phyloP scores from a whole-genome alignment of 192 early-diverging fungal species.

The Coemansia sp. region DNA sequence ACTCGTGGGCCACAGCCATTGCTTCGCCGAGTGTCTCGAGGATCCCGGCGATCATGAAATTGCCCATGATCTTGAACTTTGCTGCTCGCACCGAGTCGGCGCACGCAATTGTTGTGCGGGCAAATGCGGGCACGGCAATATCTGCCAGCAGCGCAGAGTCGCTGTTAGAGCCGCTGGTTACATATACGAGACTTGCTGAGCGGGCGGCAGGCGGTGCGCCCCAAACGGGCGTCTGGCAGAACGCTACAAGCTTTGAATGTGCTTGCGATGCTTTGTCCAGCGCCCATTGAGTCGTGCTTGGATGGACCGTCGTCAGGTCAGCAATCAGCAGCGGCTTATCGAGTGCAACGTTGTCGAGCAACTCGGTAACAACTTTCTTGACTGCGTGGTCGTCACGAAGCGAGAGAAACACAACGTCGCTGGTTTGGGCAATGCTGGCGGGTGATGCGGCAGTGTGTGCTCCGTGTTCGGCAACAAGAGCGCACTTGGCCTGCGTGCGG shows the following conservation, averaged over 20 bases:
- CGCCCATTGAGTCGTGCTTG: constrained; percentile 33
- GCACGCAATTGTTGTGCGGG: constrained; percentile 53
- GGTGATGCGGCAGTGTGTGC: constrained; percentile 41
- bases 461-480: constrained; percentile 34
- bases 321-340: constrained; percentile 49
- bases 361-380: constrained; percentile 37
- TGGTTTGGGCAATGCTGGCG: constrained; percentile 33
- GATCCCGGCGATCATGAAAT: constrained; percentile 61
- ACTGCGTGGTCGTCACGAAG: constrained; percentile 64
- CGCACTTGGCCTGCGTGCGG: constrained; percentile 57
- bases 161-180: constrained; percentile 42
- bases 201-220: constrained; percentile 57
- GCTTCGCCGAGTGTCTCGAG: constrained; percentile 67
- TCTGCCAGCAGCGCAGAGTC: neutral
- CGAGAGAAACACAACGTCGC: constrained; percentile 63
- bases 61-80: constrained; percentile 65
- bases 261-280: constrained; percentile 17
- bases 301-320: constrained; percentile 63
- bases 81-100: constrained; percentile 53
- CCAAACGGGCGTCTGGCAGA: constrained; percentile 58
- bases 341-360: constrained; percentile 27
- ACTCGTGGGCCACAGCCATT: constrained; percentile 58
- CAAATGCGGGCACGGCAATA: constrained; percentile 41
- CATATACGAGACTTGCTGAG: constrained; percentile 55
- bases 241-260: constrained; percentile 11